A percentile compares a stretch with the other conserved stretches of the same genome.
Conservation (phyloP, 75 land plant genomes). For the Sequoia sempervirens region DNA sequence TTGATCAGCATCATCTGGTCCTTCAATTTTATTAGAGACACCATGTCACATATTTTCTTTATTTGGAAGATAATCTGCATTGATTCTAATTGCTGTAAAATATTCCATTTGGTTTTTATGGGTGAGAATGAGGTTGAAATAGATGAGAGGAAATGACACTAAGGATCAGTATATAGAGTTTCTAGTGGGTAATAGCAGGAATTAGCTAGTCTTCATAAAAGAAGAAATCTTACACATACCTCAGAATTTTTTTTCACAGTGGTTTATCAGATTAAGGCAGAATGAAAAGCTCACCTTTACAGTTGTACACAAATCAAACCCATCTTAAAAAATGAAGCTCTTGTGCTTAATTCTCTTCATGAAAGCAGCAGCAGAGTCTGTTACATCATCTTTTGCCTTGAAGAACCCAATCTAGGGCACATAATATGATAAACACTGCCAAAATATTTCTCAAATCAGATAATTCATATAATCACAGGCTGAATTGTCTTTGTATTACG, state of each 20-base stretch:
- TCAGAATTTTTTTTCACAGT: not conserved
- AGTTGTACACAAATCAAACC: not conserved
- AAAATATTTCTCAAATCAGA: not conserved
- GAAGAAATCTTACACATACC: not conserved
- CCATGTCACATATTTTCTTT: not conserved
- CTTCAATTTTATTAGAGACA: not conserved
- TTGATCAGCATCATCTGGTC: not conserved
- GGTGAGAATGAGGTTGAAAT: not conserved
- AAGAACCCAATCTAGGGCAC: not conserved
- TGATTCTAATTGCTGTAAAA: not conserved
- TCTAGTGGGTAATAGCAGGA: not conserved
- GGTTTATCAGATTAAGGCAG: not conserved
- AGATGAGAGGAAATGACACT: not conserved
- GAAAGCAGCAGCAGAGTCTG: not conserved
- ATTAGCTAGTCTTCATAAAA: not conserved
- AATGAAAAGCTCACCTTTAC: not conserved
- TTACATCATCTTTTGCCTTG: not conserved
- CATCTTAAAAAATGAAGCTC: not conserved
- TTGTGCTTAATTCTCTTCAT: not conserved
- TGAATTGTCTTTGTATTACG: not conserved
- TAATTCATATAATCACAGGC: not conserved
- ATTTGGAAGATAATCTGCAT: not conserved
- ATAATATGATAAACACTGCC: not conserved
- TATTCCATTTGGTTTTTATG: not conserved
- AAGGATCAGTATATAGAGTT: not conserved